Evolutionary conservation across 495 filamentous ascomycete species (phyloP).

Genomic region (Talaromyces borbonicus): DNA sequence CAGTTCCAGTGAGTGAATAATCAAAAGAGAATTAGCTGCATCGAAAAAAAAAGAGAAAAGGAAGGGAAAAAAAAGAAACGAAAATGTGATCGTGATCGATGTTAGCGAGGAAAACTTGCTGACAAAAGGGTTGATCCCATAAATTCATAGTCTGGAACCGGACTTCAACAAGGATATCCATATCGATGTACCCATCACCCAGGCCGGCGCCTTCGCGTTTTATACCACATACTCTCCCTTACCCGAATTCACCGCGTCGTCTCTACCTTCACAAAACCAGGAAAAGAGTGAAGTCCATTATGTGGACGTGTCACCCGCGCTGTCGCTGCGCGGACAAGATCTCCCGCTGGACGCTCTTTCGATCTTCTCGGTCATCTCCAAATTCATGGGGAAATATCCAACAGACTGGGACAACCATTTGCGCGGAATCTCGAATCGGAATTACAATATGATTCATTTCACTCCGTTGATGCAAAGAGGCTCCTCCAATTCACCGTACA

Average conservation of each 20-base stretch:
- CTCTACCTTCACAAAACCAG: conserved; percentile 39
- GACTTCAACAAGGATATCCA: conserved; percentile 88
- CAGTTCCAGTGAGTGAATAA: conserved; percentile 66
- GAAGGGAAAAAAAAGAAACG: no score
- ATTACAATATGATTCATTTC: conserved; percentile 99
- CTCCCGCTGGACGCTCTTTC: conserved; percentile 80
- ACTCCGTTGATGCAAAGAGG: conserved; percentile 87
- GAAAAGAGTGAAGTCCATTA: conserved; percentile 70
- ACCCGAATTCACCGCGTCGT: conserved; percentile 58
- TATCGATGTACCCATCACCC: conserved; percentile 74
- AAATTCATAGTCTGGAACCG: conserved; percentile 57
- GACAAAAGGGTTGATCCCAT: no score
- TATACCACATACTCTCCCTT: conserved; percentile 89
- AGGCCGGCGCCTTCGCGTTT: conserved; percentile 89
- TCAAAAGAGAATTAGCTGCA: not conserved
- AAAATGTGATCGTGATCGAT: no score
- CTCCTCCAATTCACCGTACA: conserved; percentile 91
- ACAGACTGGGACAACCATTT: conserved; percentile 83
- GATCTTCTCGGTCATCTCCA: conserved; percentile 90
- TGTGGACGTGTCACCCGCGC: conserved; percentile 82
- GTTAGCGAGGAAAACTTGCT: no score
- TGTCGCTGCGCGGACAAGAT: conserved; percentile 57
- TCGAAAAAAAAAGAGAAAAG: no score
- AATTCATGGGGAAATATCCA: conserved; percentile 93
- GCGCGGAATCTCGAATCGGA: conserved; percentile 71